Conservation (phyloP, 495 filamentous ascomycete species). For the Zalerion maritima region DNA sequence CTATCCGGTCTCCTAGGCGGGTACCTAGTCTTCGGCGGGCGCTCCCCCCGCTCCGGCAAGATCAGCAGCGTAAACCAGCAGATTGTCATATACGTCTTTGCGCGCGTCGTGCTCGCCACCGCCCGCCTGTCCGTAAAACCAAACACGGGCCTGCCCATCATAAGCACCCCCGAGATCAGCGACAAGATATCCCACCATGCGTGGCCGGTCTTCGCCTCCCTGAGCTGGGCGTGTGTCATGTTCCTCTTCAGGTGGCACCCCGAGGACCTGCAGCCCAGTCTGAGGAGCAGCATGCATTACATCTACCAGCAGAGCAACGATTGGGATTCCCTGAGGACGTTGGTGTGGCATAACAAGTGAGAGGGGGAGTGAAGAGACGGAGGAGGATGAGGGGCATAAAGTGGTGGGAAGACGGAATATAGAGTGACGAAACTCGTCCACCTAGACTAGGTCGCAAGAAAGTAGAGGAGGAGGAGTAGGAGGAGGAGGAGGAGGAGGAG, state of each 20-base stretch:
- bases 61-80: slow-evolving; percentile 82
- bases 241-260: slow-evolving; percentile 87
- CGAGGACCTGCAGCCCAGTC: slow-evolving; percentile 71
- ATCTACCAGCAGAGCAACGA: slow-evolving; percentile 77
- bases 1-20: slow-evolving; percentile 83
- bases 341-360: slow-evolving; percentile 75
- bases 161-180: slow-evolving; percentile 22
- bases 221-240: slow-evolving; percentile 90
- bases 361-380: not conserved
- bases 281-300: slow-evolving; percentile 95
- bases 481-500: not conserved
- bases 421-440: too few species aligned
- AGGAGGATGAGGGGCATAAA: not conserved
- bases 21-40: slow-evolving; percentile 80
- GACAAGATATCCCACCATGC: slow-evolving; percentile 45
- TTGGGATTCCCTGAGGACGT: slow-evolving; percentile 69
- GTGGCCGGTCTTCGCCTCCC: slow-evolving; percentile 80
- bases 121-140: slow-evolving; percentile 71
- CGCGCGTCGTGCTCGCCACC: slow-evolving; percentile 68
- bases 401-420: not conserved
- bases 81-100: slow-evolving; percentile 97
- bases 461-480: too few species aligned
- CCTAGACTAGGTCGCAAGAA: too few species aligned
- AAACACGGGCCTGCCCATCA: slow-evolving; percentile 22
- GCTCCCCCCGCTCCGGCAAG: slow-evolving; percentile 36